Evolutionary conservation across 73 alveolate species (phyloP).

Genomic region (Tetrahymena borealis): DNA sequence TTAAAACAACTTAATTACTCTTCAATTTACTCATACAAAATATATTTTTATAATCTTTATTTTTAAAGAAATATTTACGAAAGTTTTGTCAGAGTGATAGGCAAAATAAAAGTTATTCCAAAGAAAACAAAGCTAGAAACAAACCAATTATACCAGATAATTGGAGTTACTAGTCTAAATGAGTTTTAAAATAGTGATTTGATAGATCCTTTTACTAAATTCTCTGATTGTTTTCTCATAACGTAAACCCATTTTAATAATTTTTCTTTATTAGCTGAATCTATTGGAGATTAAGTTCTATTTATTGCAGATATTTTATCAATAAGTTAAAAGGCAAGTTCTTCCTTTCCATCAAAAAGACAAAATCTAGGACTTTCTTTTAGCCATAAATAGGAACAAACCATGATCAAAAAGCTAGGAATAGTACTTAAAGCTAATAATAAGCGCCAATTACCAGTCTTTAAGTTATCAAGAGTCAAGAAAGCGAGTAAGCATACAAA

Average conservation of each 20-base stretch:
- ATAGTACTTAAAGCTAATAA: conserved; percentile 6
- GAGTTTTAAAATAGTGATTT: neutral
- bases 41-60: no score
- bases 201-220: neutral
- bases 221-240: conserved; percentile 6
- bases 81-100: conserved; percentile 19
- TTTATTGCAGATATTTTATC: neutral
- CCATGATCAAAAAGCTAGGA: conserved; percentile 8
- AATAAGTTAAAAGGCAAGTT: neutral
- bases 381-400: conserved; percentile 6
- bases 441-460: conserved; percentile 30
- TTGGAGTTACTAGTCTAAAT: conserved; percentile 9
- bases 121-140: conserved; percentile 26
- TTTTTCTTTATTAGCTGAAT: neutral
- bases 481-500: conserved; percentile 12
- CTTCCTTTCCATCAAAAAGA: conserved; percentile 10
- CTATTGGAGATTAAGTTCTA: neutral
- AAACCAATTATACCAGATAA: conserved; percentile 41
- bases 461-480: conserved; percentile 14
- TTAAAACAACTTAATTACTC: no score
- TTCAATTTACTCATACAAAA: no score
- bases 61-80: neutral
- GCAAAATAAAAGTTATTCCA: conserved; percentile 30
- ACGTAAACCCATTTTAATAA: neutral
- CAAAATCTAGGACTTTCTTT: conserved; percentile 35